Conservation (phyloP, 2,329 filamentous ascomycete genomes). For the Diaporthe ilicicola region DNA sequence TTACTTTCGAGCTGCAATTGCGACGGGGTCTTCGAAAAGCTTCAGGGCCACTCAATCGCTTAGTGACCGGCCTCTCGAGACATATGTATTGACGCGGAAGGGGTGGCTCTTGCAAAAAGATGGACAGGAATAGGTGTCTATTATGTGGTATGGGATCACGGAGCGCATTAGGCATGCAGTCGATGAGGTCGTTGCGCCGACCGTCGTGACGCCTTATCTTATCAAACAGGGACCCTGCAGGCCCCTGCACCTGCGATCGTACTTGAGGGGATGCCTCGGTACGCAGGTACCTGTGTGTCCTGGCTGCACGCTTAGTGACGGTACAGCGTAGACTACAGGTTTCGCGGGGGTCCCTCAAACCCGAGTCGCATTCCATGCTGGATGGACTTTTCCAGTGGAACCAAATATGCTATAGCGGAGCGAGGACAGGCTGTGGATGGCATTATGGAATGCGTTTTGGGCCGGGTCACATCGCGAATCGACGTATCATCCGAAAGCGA, state of each 20-base stretch:
- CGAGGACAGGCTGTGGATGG: neutral
- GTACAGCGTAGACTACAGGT: neutral
- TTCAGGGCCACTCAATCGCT: neutral
- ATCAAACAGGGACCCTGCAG: slow-evolving; percentile 17
- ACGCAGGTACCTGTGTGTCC: neutral
- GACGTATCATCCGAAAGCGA: neutral
- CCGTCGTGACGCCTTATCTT: slow-evolving; percentile 23
- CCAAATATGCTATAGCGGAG: neutral
- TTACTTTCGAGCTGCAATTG: neutral
- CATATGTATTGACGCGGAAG: neutral
- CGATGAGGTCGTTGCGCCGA: neutral
- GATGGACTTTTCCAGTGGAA: neutral
- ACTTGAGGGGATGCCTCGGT: neutral
- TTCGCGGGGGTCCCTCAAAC: neutral
- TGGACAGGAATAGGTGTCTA: neutral
- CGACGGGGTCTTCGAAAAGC: neutral
- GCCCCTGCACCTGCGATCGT: neutral
- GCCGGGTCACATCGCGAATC: neutral
- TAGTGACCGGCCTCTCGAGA: neutral
- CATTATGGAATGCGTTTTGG: neutral
- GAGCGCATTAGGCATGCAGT: neutral
- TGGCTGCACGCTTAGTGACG: neutral
- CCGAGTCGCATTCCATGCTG: neutral
- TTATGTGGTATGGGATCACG: neutral
- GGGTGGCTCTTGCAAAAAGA: neutral